Evolutionary conservation across 805 yeast genomes (phyloP).

Genomic region (Metschnikowia matae): DNA sequence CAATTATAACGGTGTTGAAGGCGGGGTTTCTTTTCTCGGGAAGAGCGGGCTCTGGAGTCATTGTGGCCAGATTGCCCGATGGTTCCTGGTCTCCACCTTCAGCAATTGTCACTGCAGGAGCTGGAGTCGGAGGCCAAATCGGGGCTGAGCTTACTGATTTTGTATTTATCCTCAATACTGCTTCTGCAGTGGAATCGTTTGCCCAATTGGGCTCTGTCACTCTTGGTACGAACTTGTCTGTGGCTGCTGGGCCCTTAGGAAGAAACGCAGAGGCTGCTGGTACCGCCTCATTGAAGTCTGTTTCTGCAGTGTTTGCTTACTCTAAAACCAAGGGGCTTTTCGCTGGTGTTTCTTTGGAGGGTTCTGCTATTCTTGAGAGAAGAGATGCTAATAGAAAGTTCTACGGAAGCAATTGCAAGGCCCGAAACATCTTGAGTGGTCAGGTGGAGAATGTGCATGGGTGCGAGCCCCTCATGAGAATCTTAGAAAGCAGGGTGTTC

Average conservation of each 20-base stretch:
- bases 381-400: conserved; percentile 95
- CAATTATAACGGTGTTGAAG: conserved; percentile 87
- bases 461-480: conserved; percentile 80
- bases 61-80: conserved; percentile 90
- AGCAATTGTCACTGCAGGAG: conserved; percentile 94
- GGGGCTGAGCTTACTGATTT: conserved; percentile 97
- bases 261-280: conserved; percentile 98
- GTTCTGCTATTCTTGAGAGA: conserved; percentile 94
- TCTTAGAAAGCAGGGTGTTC: conserved; percentile 83
- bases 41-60: conserved; percentile 95
- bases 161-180: conserved; percentile 83
- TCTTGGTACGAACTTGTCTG: conserved; percentile 89
- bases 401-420: conserved; percentile 84
- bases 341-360: conserved; percentile 97
- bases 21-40: conserved; percentile 97
- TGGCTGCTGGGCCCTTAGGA: conserved; percentile 97
- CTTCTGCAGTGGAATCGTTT: conserved; percentile 87
- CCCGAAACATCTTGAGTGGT: conserved; percentile 80
- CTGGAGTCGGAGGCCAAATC: conserved; percentile 97
- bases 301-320: conserved; percentile 88
- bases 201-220: conserved; percentile 93
- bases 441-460: conserved; percentile 91
- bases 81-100: conserved; percentile 98
- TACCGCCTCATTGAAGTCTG: conserved; percentile 79
- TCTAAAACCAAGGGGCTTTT: conserved; percentile 94